Percentiles rank a stretch among this genome's conserved stretches.
Evolutionary conservation across 805 yeast species (phyloP).

Genomic region (Candida chauliodis): DNA sequence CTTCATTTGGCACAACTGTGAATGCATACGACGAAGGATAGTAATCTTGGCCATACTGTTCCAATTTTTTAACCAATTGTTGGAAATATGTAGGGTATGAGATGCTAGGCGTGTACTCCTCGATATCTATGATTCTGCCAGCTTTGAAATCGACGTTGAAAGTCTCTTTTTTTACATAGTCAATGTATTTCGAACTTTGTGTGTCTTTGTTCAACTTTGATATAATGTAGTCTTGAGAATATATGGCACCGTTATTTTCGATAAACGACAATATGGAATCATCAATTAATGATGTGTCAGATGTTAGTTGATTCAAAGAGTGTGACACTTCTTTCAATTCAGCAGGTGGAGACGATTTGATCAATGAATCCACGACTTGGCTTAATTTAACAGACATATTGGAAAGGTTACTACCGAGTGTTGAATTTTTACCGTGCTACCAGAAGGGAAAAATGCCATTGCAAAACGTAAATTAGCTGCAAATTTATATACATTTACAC

Average conservation of each 20-base stretch:
- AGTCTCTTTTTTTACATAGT: conserved; percentile 42
- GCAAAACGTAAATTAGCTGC: background rate
- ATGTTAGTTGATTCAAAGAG: conserved; percentile 23
- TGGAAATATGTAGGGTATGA: conserved; percentile 28
- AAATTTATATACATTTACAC: background rate
- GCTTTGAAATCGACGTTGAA: conserved; percentile 59
- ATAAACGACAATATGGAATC: conserved; percentile 26
- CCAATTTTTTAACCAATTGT: conserved; percentile 30
- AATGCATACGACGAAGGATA: conserved; percentile 58
- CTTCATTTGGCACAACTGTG: conserved; percentile 36
- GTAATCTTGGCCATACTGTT: conserved; percentile 57
- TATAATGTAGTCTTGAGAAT: conserved; percentile 29
- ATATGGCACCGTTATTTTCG: conserved; percentile 25
- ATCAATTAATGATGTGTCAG: conserved; percentile 15
- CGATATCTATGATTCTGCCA: conserved; percentile 51
- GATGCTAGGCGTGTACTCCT: conserved; percentile 25
- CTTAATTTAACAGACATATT: conserved; percentile 18
- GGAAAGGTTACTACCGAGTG: background rate
- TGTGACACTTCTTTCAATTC: conserved; percentile 28
- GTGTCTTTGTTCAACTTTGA: conserved; percentile 29
- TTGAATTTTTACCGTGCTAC: background rate
- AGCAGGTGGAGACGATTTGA: conserved; percentile 36
- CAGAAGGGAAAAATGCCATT: background rate
- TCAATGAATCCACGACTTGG: conserved; percentile 26
- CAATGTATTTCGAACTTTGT: conserved; percentile 46